Percentiles rank a stretch among this genome's conserved stretches.
Conservation (phyloP, 257 asterid species). For the Solanum corneliomulleri region DNA sequence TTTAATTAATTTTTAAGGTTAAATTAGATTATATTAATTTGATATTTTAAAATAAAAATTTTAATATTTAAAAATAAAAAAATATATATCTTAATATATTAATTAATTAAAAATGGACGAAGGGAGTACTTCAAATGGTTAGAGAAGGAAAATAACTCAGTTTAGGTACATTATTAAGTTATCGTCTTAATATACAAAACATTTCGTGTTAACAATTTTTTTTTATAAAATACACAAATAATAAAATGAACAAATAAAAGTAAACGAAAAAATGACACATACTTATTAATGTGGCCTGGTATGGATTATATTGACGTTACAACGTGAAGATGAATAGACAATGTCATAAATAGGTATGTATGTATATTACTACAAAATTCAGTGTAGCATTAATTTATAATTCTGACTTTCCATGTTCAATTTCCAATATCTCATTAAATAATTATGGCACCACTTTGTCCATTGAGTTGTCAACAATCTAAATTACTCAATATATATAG, state of each 20-base stretch:
- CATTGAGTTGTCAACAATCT: not conserved
- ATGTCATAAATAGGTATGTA: not conserved
- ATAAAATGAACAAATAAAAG: too few relatives aligned
- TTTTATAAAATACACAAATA: too few relatives aligned
- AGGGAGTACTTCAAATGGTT: not conserved
- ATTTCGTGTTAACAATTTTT: too few relatives aligned
- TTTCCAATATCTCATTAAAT: not conserved
- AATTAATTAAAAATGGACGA: too few relatives aligned
- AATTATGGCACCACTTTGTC: not conserved
- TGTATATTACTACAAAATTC: not conserved
- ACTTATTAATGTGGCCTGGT: not conserved
- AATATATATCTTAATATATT: too few relatives aligned
- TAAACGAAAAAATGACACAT: too few relatives aligned
- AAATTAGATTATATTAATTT: too few relatives aligned
- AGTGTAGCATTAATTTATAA: not conserved
- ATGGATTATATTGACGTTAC: not conserved
- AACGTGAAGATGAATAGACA: not conserved
- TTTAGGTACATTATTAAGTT: not conserved
- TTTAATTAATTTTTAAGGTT: too few relatives aligned
- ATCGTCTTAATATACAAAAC: rapidly evolving
- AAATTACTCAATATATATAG: not conserved
- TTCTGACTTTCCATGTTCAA: not conserved
- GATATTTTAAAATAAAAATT: too few relatives aligned
- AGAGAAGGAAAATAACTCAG: not conserved
- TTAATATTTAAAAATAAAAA: too few relatives aligned